These are phyloP conservation scores for Trypanosoma scelopori DNA, from an alignment of 208 protist genomes.

Conservation along the genomic window DNA sequence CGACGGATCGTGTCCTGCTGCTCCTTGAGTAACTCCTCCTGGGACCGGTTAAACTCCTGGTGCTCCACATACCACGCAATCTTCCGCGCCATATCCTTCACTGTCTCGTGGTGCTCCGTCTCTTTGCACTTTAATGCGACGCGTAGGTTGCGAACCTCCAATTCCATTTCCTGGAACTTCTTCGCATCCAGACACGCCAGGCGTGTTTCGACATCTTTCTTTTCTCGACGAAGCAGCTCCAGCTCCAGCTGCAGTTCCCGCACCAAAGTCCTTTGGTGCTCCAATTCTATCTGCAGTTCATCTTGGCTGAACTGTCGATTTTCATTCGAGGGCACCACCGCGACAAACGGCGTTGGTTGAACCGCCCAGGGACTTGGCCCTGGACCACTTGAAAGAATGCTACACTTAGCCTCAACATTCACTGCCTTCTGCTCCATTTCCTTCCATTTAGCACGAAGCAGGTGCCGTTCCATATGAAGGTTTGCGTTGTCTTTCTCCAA, in stretches of 20 bases:
- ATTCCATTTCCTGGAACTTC: slow-evolving; percentile 33
- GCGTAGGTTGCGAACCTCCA: slow-evolving; percentile 29
- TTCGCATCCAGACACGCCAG: slow-evolving; percentile 23
- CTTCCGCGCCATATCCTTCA: slow-evolving; percentile 40
- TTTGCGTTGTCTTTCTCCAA: slow-evolving; percentile 73
- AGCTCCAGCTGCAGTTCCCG: slow-evolving; percentile 36
- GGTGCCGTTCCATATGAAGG: slow-evolving; percentile 49
- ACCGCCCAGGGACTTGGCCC: not conserved
- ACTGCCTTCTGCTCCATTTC: slow-evolving; percentile 50
- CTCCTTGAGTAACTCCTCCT: slow-evolving; percentile 41
- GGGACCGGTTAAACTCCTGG: slow-evolving; percentile 36
- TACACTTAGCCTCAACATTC: slow-evolving; percentile 70
- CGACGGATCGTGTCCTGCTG: slow-evolving; percentile 42
- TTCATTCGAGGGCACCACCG: not conserved
- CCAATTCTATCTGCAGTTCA: slow-evolving; percentile 21
- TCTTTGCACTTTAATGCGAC: slow-evolving; percentile 30
- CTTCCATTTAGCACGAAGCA: slow-evolving; percentile 34
- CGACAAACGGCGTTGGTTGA: not conserved
- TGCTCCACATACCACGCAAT: slow-evolving; percentile 41
- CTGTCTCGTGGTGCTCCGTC: slow-evolving; percentile 31
- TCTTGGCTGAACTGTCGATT: not conserved
- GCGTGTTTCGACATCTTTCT: slow-evolving; percentile 21
- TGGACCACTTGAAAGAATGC: slow-evolving; percentile 48
- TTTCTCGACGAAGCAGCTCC: slow-evolving; percentile 27
- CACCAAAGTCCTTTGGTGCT: slow-evolving; percentile 23